Base-by-base conservation (phyloP, 805 yeast genomes). In the Grigorovia yakushimaensis region DNA sequence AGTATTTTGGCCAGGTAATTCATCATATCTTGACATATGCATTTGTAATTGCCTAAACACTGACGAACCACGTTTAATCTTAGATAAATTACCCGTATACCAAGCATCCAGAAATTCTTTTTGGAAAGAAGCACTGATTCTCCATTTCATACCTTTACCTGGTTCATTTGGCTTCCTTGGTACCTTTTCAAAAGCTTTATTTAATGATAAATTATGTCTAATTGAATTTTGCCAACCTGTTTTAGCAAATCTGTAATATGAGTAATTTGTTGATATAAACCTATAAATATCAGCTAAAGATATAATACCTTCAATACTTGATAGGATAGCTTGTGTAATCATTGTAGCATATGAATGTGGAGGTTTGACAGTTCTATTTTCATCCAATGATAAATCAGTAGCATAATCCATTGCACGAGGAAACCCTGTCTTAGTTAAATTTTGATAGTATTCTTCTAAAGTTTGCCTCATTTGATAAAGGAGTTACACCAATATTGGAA, bases 131-230 rank as follows among this genome's bases (percentile, higher is more conserved):
- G 87, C 93, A 52, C 88, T 80, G 49, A 93, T 89, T 68, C 88
- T 94, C 99, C 99, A 93, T 68, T 93, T 93, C 95, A 93, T 91
- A 53, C 98, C 98, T 66, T 93, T 93, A 17, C 99, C 98, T 0
- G 98, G 97, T 68, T 93, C 98, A 64, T 88, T 84, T 27, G 95
- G 89, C 61, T 85, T 78, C 59, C 99, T 76, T 39, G 98, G 96
- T 20, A 91, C 97, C 68, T 93, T 93, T 60, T 91, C 98, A 69
- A 93, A 93, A 15, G 98, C 98, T 70, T 91, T 93, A 67, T 93
- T 93, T 50, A 93, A 72, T 2, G 97, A 88, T 47, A 93, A 70
- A 64, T 93, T 93, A 67, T 93, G 98, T 56, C 98, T 81, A 55
- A 93, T 91, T 6, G 96, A 88, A 68, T 93, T 93, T 69, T 93